These are phyloP conservation scores for Hypoxylon sp. DNA, from an alignment of 2,329 filamentous ascomycete species.

Conservation along the genomic window DNA sequence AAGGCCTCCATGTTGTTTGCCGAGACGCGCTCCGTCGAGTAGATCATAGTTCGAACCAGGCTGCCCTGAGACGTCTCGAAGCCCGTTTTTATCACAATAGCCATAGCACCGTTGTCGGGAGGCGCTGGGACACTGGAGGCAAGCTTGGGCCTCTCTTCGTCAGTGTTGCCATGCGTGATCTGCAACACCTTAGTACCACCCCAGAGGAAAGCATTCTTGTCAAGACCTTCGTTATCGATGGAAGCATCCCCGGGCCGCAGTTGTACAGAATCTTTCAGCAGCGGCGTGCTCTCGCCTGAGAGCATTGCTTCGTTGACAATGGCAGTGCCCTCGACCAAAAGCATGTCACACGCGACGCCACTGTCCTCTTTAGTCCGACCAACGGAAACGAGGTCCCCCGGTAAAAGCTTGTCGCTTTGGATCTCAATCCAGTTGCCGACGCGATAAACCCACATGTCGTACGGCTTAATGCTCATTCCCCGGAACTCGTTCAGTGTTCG, in stretches of 20 bases:
- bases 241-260: slow-evolving; percentile 81
- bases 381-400: slow-evolving; percentile 92
- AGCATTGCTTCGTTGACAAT: slow-evolving; percentile 99
- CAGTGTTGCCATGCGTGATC: slow-evolving; percentile 84
- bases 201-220: slow-evolving; percentile 97
- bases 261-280: slow-evolving; percentile 95
- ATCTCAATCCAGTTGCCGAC: slow-evolving; percentile 87
- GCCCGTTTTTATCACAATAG: slow-evolving; percentile 94
- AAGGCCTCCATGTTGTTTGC: slow-evolving; percentile 96
- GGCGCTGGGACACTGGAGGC: slow-evolving; percentile 81
- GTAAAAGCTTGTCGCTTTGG: slow-evolving; percentile 88
- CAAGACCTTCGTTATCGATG: slow-evolving; percentile 87
- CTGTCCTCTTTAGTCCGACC: slow-evolving; percentile 95
- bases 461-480: slow-evolving; percentile 99
- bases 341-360: slow-evolving; percentile 96
- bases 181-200: slow-evolving; percentile 98
- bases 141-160: slow-evolving; percentile 75
- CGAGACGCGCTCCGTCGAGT: slow-evolving; percentile 98
- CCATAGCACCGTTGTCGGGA: slow-evolving; percentile 92
- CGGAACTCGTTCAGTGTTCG: slow-evolving; percentile 95
- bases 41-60: slow-evolving; percentile 98
- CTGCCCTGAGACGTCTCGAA: slow-evolving; percentile 99
- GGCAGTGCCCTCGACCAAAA: slow-evolving; percentile 90
- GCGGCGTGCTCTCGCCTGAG: slow-evolving; percentile 94
- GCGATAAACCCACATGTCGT: slow-evolving; percentile 90